These are phyloP conservation scores for Cyclotella distinguenda DNA, from an alignment of 108 stramenopile genomes.

Conservation along the genomic window DNA sequence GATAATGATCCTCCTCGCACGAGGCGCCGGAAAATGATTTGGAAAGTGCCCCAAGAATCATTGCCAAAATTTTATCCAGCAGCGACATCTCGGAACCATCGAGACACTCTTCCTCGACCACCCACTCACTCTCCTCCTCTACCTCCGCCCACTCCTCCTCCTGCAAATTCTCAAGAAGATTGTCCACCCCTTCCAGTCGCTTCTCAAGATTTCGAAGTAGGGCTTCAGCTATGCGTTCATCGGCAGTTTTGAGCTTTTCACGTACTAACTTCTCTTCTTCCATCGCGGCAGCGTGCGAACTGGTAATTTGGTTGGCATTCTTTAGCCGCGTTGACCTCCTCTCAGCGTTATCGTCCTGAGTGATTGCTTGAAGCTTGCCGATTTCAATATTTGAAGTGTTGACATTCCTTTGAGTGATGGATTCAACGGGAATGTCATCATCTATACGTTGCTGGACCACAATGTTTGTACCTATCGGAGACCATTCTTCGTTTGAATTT, in stretches of 20 bases:
- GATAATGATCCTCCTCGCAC: constrained; percentile 27
- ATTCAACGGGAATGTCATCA: background rate
- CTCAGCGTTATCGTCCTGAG: constrained; percentile 21
- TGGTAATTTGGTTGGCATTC: background rate
- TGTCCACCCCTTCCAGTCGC: constrained; percentile 49
- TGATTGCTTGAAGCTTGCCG: constrained; percentile 30
- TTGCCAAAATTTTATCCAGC: constrained; percentile 57
- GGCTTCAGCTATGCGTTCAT: constrained; percentile 45
- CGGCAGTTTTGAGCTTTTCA: constrained; percentile 35
- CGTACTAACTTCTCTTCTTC: constrained; percentile 21
- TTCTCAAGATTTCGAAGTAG: constrained; percentile 39
- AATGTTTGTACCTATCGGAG: constrained; percentile 34
- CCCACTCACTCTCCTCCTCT: constrained; percentile 34
- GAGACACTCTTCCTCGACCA: background rate
- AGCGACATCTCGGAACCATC: constrained; percentile 26
- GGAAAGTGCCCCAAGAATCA: constrained; percentile 50
- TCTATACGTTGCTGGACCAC: constrained; percentile 10
- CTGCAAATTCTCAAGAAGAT: constrained; percentile 49
- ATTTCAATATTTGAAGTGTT: background rate
- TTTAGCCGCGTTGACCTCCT: constrained; percentile 14
- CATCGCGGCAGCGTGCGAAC: constrained; percentile 1
- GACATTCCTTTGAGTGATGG: background rate
- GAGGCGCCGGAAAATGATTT: constrained; percentile 20
- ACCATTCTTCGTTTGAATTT: constrained; percentile 26
- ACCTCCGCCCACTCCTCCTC: constrained; percentile 64